Percentiles rank a stretch among this genome's conserved stretches.
Conservation (phyloP, 495 filamentous ascomycete genomes). For the Chaetomium tenue region DNA sequence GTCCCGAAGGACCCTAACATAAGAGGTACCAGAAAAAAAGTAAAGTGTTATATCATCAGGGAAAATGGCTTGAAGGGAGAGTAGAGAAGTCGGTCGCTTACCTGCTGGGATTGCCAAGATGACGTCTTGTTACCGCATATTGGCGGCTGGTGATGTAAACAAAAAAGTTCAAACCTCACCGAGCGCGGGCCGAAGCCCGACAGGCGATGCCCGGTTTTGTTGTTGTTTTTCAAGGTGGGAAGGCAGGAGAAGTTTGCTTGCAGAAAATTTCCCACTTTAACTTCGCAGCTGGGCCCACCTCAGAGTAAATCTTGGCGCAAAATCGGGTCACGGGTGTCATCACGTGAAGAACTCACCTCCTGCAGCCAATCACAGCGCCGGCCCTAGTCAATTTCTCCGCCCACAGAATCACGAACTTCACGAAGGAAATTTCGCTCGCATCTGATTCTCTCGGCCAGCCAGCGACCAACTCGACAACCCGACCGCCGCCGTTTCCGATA, state of each 20-base stretch:
- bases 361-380: conserved; percentile 17
- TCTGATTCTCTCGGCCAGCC: conserved; percentile 29
- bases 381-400: conserved; percentile 26
- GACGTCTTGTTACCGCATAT: neutral
- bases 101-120: conserved; percentile 22
- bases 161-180: neutral
- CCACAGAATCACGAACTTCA: conserved; percentile 21
- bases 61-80: conserved; percentile 20
- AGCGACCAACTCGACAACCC: conserved; percentile 31
- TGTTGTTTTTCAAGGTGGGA: conserved; percentile 3
- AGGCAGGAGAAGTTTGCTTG: conserved; percentile 6
- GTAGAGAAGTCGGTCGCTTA: neutral
- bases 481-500: conserved; percentile 27
- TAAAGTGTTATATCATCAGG: conserved; percentile 51
- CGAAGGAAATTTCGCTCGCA: conserved; percentile 23
- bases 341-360: neutral
- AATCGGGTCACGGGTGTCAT: neutral
- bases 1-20: conserved; percentile 53
- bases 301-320: conserved; percentile 3
- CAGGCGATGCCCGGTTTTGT: neutral
- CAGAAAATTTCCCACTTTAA: conserved; percentile 21
- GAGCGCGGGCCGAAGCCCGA: neutral
- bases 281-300: neutral
- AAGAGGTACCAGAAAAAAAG: conserved; percentile 67
- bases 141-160: neutral